Evolutionary conservation across 306 rosid species (phyloP), one percentile per base, ranked within the genome.

Genomic region (barrel medic (Medicago truncatula)): DNA sequence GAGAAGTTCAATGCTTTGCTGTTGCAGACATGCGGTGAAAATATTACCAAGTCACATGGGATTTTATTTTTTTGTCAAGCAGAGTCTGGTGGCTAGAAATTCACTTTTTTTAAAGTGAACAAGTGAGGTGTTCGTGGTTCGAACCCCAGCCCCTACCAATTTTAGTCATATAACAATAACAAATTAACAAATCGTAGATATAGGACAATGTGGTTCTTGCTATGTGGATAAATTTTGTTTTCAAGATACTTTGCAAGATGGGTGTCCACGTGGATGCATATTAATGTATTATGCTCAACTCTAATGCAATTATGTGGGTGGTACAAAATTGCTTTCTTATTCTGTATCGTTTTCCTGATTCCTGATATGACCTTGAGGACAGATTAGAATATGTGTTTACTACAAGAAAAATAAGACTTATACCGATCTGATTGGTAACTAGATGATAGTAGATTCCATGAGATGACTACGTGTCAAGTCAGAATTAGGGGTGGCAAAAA

Each of bases 1-100:
- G 81, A 62, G 72, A 15, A 13, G 36, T 67, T 61, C 56, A 2
- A 75, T 34, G 68, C 68, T 16, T 60, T 60, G n/a, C 43, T 12
- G 58, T 40, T 68, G 54, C 21, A 3, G 38, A 43, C 34, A 20
- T 76, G 63, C 23, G 0, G 25, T 53, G 49, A 74, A 50, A 18
- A n/a, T 49, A 68, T 75, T 50, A 50, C 43, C 56, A 39, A n/a
- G 67, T 16, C 72, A 49, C 31, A 28, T 28, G 31, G 31, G 31
- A 28, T 1, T 23, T 23, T 23, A 1, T 25, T 28, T 28, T 28
- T 3, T 28, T 28, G 4, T 28, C 31, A 28, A 28, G 4, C 3
- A 28, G 31, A 28, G 31, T 28, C 4, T 28, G 31, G 31, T 3
- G 2, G 28, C 2, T 28, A 28, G 31, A 28, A 28, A 28, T 28